Base-by-base conservation (phyloP, 495 filamentous ascomycete species). In the Tuber melanosporum region DNA sequence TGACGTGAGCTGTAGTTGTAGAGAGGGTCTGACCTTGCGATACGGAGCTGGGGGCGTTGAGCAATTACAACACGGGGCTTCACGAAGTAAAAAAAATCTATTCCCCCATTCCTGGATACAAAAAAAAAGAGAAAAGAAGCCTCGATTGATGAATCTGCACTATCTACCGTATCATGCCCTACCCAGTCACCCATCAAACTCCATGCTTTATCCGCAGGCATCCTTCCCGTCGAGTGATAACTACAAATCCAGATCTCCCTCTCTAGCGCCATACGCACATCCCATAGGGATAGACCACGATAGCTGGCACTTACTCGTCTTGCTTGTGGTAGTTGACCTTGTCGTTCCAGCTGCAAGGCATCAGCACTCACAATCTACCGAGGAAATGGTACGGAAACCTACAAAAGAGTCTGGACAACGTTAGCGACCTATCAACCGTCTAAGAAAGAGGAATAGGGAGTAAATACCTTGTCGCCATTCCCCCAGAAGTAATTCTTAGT, bases 241-340 rank as follows among this genome's bases (percentile, higher is more conserved):
- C 57, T 66, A 66, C 57, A 36, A 66, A 66, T 19, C 57, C 57
- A 66, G 17, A 66, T 12, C 57, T 36, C 26, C 57, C 57, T 66
- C n/a, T 15, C 52, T 12, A 62, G 52, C 7, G 15, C 57, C 26
- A 19, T 32, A 66, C 26, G 12, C 26, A 66, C 7, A 66, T 66
- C 26, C 14, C 57, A 36, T 36, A 36, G 57, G 14, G 12, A 66
- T 26, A 19, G 4, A 19, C 26, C 17, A 26, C 26, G 57, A 19
- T 2, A 36, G 52, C 17, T 17, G 19, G 52, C 19, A 45, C 71
- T 66, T 76, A 84, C 72, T 94, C 91, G 87, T 96, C 92, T 85
- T 90, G 91, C 89, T 96, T 93, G 90, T 98, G 94, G 88, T 97
- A 94, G 89, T 99, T 99, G 87, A 97, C 93, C 44, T 86, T 88